These are phyloP conservation scores for Nowakowskiella sp. DNA, from an alignment of 192 early-diverging fungal genomes.

Conservation along the genomic window DNA sequence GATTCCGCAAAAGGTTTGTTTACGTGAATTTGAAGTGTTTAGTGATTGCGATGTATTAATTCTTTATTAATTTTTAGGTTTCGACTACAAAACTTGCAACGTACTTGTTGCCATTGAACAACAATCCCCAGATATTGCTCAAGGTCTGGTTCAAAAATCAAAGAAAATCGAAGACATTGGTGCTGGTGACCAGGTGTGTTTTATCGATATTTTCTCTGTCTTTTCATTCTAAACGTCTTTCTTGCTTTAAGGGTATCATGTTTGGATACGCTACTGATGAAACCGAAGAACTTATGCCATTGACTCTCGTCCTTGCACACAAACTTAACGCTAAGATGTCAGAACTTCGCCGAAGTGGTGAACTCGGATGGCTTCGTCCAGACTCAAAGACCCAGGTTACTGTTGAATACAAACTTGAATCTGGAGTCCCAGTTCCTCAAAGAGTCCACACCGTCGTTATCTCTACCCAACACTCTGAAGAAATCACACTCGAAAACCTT, in stretches of 20 bases:
- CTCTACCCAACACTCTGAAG: conserved; percentile 91
- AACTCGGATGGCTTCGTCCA: conserved; percentile 87
- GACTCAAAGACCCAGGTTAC: conserved; percentile 99
- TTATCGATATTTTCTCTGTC: conserved; percentile 1
- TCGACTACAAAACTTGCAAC: conserved; percentile 99
- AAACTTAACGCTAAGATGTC: conserved; percentile 95
- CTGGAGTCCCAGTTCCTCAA: conserved; percentile 88
- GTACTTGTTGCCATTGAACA: conserved; percentile 99
- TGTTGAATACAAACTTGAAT: conserved; percentile 94
- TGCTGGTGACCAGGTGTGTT: conserved; percentile 90
- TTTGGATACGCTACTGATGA: conserved; percentile 95
- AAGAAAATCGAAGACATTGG: conserved; percentile 92
- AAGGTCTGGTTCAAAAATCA: conserved; percentile 90
- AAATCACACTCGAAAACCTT: conserved; percentile 78
- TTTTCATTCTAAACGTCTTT: background rate
- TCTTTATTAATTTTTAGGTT: conserved; percentile 43
- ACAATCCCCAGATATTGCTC: conserved; percentile 98
- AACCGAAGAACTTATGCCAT: conserved; percentile 98
- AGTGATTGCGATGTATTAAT: too few species aligned
- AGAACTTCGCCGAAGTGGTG: conserved; percentile 88
- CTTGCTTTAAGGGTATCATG: conserved; percentile 46
- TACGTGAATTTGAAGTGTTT: too few species aligned
- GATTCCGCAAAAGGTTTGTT: conserved; percentile 80
- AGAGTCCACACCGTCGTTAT: conserved; percentile 96
- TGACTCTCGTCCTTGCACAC: conserved; percentile 91